Evolutionary conservation across 768 basidiomycete genomes (phyloP).

Genomic region (Mycena olivaceomarginata): DNA sequence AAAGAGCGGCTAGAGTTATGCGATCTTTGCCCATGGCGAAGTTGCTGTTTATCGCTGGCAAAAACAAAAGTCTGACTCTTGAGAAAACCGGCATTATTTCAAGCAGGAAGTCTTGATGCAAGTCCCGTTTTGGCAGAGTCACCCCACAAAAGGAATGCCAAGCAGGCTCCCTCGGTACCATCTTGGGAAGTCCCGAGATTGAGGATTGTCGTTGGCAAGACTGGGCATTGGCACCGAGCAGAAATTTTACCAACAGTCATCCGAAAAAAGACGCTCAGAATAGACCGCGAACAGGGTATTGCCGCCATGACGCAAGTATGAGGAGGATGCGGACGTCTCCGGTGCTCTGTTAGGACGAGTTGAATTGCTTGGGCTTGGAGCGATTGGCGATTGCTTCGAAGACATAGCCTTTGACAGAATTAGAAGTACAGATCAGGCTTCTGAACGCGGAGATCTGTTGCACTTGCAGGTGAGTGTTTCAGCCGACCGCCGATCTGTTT

Average conservation of each 20-base stretch:
- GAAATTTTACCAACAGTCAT: too few species aligned
- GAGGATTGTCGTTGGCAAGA: not conserved
- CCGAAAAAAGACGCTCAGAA: too few species aligned
- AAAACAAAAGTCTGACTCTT: not conserved
- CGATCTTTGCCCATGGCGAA: not conserved
- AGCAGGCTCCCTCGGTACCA: not conserved
- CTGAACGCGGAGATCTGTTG: not conserved
- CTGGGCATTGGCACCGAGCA: not conserved
- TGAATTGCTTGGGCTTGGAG: not conserved
- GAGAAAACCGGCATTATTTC: not conserved
- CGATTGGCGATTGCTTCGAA: not conserved
- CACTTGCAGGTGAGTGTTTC: not conserved
- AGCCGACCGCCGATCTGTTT: not conserved
- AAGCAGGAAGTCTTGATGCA: not conserved
- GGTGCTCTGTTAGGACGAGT: not conserved
- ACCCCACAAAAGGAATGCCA: constrained; percentile 10
- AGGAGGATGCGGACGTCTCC: not conserved
- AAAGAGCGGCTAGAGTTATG: not conserved
- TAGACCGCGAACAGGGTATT: not conserved
- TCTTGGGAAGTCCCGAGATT: not conserved
- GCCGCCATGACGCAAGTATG: too few species aligned
- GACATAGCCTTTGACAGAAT: not conserved
- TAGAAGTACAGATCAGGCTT: constrained; percentile 1
- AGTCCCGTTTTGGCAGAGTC: not conserved
- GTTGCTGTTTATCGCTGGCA: too few species aligned